Evolutionary conservation across 306 rosid species (phyloP).

Genomic region (Heteromeles arbutifolia): DNA sequence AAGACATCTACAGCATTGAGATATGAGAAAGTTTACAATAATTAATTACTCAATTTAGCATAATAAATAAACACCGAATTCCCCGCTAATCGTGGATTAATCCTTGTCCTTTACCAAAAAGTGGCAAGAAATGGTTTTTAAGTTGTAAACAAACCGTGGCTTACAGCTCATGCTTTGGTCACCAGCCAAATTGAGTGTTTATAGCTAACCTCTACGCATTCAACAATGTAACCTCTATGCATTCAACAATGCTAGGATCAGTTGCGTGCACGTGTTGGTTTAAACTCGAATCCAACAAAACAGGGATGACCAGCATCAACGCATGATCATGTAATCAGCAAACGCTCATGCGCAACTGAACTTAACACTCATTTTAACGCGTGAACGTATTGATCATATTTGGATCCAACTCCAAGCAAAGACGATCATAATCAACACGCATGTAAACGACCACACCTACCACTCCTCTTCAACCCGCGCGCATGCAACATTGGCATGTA

Average conservation of each 20-base stretch:
- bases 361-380: too few species aligned
- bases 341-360: too few species aligned
- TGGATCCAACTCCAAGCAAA: too few species aligned
- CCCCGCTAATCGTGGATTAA: conserved; percentile 62
- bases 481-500: not conserved
- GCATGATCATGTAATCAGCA: too few species aligned
- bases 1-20: conserved; percentile 17
- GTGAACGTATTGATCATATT: too few species aligned
- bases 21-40: not conserved
- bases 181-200: conserved; percentile 6
- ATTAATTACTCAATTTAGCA: not conserved
- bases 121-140: conserved; percentile 21
- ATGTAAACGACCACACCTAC: too few species aligned
- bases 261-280: too few species aligned
- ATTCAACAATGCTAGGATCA: not conserved
- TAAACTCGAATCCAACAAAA: too few species aligned
- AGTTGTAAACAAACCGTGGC: conserved; percentile 20
- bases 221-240: not conserved
- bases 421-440: too few species aligned
- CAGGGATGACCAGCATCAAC: too few species aligned
- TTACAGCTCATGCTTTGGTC: conserved; percentile 44
- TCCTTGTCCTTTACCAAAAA: conserved; percentile 13
- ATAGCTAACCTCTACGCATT: not conserved
- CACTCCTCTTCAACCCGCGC: too few species aligned
- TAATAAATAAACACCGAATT: not conserved